Conservation (phyloP, 1,284 basidiomycete genomes). For the Heimioporus retisporus region DNA sequence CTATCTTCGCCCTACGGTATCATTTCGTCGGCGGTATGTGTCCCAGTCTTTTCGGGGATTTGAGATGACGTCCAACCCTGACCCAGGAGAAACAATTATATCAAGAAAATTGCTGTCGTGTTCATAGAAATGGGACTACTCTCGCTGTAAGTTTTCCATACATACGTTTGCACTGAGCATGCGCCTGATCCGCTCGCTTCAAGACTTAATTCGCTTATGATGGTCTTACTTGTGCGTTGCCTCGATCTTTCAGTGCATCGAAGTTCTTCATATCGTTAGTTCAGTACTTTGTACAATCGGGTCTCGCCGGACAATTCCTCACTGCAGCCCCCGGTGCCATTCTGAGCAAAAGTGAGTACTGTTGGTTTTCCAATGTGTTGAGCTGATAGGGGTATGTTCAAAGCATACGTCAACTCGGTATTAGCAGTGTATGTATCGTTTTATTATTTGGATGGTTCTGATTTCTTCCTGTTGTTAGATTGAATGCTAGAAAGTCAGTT, state of each 20-base stretch:
- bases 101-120: conserved; percentile 1
- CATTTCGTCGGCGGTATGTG: neutral
- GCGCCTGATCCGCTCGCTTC: neutral
- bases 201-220: neutral
- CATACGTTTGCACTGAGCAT: neutral
- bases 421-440: neutral
- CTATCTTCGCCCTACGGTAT: conserved; percentile 2
- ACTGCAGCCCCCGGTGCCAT: conserved; percentile 3
- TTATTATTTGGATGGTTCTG: neutral
- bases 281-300: neutral
- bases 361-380: neutral
- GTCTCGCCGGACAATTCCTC: neutral
- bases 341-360: conserved; percentile 1
- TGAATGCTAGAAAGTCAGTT: conserved; percentile 4
- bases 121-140: conserved; percentile 3
- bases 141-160: neutral
- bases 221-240: neutral
- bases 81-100: neutral
- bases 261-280: neutral
- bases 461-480: neutral
- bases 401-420: conserved; percentile 1
- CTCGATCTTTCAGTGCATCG: neutral
- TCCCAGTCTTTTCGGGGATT: neutral
- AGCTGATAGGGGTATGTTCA: neutral
- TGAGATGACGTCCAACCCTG: neutral